A percentile compares a stretch with the other conserved stretches of the same genome.
Evolutionary conservation across 345 rosid species (phyloP).

Genomic region (Cochlearia excelsa): DNA sequence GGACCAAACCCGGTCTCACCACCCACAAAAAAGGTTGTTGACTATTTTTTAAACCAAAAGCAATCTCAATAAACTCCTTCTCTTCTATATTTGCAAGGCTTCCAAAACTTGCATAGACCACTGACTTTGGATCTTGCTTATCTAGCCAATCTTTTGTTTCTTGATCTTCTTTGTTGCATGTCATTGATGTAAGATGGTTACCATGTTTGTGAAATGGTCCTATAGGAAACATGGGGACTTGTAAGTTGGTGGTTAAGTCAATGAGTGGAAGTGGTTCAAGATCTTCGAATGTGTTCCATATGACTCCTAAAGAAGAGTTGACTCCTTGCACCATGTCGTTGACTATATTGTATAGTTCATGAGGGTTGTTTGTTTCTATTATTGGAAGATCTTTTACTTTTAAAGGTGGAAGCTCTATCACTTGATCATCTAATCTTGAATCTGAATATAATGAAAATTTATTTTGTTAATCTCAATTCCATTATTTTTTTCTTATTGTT

Average conservation of each 20-base stretch:
- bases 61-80: conserved; percentile 46
- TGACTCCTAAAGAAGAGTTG: conserved; percentile 46
- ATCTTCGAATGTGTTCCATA: conserved; percentile 53
- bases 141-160: conserved; percentile 53
- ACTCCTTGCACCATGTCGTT: conserved; percentile 27
- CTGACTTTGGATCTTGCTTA: conserved; percentile 43
- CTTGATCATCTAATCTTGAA: conserved; percentile 36
- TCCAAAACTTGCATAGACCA: conserved; percentile 65
- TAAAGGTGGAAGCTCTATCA: conserved; percentile 43
- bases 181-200: conserved; percentile 28
- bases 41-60: conserved; percentile 53
- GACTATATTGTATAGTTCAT: conserved; percentile 6
- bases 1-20: conserved; percentile 45
- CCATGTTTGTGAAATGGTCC: conserved; percentile 52
- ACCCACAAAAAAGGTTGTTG: conserved; percentile 63
- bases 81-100: conserved; percentile 43
- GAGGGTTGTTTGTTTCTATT: conserved; percentile 22
- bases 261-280: conserved; percentile 42
- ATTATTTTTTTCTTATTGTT: too few relatives aligned
- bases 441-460: conserved; percentile 24
- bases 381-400: conserved; percentile 49
- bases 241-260: conserved; percentile 22
- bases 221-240: conserved; percentile 40
- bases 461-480: too few relatives aligned
- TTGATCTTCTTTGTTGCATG: conserved; percentile 25